A percentile compares a stretch with the other conserved stretches of the same genome.
These are phyloP conservation scores for Amanita rubescens DNA, from an alignment of 768 basidiomycete species.

Conservation along the genomic window DNA sequence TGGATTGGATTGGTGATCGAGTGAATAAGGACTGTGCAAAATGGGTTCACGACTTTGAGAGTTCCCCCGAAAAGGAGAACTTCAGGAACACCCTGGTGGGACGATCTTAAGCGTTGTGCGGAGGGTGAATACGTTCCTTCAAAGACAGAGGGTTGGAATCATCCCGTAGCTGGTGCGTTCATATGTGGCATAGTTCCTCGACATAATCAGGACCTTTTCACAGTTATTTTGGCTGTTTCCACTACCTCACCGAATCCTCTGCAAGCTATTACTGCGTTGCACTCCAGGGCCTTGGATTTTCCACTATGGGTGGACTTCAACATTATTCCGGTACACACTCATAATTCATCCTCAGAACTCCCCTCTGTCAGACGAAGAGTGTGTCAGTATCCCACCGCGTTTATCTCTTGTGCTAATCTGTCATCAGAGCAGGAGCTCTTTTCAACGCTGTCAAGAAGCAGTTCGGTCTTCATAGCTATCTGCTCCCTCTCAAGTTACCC, in stretches of 20 bases:
- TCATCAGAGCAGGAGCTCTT: constrained; percentile 60
- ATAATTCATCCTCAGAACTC: constrained; percentile 72
- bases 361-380: constrained; percentile 74
- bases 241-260: constrained; percentile 77
- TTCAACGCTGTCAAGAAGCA: constrained; percentile 88
- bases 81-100: constrained; percentile 79
- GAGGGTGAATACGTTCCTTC: constrained; percentile 74
- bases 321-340: constrained; percentile 62
- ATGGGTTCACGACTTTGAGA: constrained; percentile 68
- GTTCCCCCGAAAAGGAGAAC: constrained; percentile 29
- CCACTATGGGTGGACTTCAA: constrained; percentile 79
- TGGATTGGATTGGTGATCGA: constrained; percentile 81
- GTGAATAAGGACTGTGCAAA: constrained; percentile 52
- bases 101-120: constrained; percentile 68
- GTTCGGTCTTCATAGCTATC: constrained; percentile 69
- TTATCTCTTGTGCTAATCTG: constrained; percentile 5
- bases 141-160: constrained; percentile 77
- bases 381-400: constrained; percentile 23
- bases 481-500: constrained; percentile 58
- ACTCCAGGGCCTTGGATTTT: constrained; percentile 56
- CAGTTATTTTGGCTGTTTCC: constrained; percentile 78
- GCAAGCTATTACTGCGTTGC: constrained; percentile 70
- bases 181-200: constrained; percentile 4
- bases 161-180: constrained; percentile 72
- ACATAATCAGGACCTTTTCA: constrained; percentile 3